Evolutionary conservation across 768 basidiomycete species (phyloP).

Genomic region (Cystoderma amianthinum): DNA sequence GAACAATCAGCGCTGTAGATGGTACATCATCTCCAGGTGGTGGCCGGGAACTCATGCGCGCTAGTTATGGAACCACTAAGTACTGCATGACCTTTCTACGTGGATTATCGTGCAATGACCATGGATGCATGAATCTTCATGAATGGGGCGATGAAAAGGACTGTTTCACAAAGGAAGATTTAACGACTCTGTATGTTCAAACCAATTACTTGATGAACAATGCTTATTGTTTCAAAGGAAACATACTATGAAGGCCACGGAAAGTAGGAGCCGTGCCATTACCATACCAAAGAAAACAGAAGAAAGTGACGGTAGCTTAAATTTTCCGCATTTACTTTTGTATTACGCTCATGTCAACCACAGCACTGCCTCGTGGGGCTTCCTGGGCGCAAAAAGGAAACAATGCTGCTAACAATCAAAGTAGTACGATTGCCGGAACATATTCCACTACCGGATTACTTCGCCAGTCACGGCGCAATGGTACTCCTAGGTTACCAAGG

Average conservation of each 20-base stretch:
- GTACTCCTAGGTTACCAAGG: conserved; percentile 40
- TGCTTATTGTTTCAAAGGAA: conserved; percentile 42
- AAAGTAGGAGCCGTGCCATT: conserved; percentile 49
- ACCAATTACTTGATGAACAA: not conserved
- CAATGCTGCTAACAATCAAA: conserved; percentile 11
- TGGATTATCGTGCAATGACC: conserved; percentile 75
- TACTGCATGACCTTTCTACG: conserved; percentile 97
- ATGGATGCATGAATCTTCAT: conserved; percentile 90
- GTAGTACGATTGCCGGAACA: conserved; percentile 5
- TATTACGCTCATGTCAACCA: conserved; percentile 7
- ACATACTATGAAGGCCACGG: conserved; percentile 89
- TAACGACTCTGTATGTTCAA: conserved; percentile 74
- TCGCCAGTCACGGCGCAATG: conserved; percentile 36
- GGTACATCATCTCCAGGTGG: conserved; percentile 88
- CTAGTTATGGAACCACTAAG: conserved; percentile 93
- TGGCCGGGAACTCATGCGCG: conserved; percentile 83
- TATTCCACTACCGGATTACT: conserved; percentile 10
- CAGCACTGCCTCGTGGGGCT: conserved; percentile 61
- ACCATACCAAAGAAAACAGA: conserved; percentile 52
- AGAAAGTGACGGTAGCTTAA: conserved; percentile 42
- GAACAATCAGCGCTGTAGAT: conserved; percentile 90
- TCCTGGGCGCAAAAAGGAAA: conserved; percentile 51
- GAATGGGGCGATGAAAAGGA: conserved; percentile 99
- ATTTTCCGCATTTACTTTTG: conserved; percentile 4
- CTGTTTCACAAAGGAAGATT: conserved; percentile 94